Evolutionary conservation across 495 filamentous ascomycete species (phyloP), one percentile per base, ranked within the genome.

Genomic region (Ramalina peruviana): DNA sequence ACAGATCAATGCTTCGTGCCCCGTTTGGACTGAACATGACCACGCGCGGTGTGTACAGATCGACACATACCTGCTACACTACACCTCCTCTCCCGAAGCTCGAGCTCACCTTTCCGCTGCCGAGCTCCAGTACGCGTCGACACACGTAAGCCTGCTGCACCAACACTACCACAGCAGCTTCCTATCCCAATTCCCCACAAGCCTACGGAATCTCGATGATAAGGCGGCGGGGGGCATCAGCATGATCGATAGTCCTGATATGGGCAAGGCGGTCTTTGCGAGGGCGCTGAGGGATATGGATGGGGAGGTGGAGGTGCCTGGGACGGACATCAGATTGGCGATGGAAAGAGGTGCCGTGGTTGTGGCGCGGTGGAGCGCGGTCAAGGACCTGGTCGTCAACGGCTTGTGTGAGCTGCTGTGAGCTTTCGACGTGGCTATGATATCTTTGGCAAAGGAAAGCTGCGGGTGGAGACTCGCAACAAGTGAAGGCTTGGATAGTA

Each of bases 201-300:
- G 73, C 37, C 61, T 97, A 60, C 79, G 85, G 60, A 74, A 84
- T 59, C 67, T 98, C 46, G 88, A 97, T 71, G 93, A 98, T 68
- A 85, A 84, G 45, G 45, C 45, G 5, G 78, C 82, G 0, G 90
- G 86, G 1, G 87, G 88, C 2, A 82, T 88, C 49, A 86, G 78
- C 66, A 98, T 98, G 92, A 77, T 98, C 20, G 86, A 93, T 54
- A 70, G 74, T 1, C 92, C 92, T 7, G 93, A 97, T 66, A 62
- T 74, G 46, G 80, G 87, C 39, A 72, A 75, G 38, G 87, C 85
- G 16, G 88, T 96, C 12, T 94, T 98, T 67, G 81, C 86, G 38
- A 69, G 90, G 52, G 78, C 83, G 54, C 66, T 95, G 74, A 73
- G 43, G 62, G 61, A 64, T 52, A 69, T 68, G 5, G 81, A 75